These are phyloP conservation scores for Amesomyces nigricolor DNA, from an alignment of 2,329 filamentous ascomycete species.

Conservation along the genomic window DNA sequence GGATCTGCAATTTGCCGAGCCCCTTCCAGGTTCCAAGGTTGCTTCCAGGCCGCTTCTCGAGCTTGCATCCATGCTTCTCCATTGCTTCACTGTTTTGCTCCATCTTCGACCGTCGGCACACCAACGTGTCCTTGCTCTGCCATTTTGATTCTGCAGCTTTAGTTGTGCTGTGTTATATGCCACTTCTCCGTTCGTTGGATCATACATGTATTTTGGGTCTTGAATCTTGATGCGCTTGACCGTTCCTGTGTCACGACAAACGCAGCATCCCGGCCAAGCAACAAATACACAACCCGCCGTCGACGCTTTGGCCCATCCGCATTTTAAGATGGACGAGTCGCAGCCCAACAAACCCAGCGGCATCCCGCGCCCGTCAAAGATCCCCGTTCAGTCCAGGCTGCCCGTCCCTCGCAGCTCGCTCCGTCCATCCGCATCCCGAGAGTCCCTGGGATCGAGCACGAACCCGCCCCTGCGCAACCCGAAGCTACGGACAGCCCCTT, in stretches of 20 bases:
- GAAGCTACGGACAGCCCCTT: slow-evolving; percentile 37
- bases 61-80: too few relatives aligned
- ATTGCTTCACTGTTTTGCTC: too few relatives aligned
- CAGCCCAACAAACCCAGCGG: slow-evolving; percentile 21
- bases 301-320: neutral
- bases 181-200: neutral
- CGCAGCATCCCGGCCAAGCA: too few relatives aligned
- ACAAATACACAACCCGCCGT: too few relatives aligned
- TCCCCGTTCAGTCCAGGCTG: slow-evolving; percentile 25
- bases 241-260: too few relatives aligned
- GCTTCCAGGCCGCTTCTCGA: too few relatives aligned
- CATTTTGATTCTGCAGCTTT: neutral
- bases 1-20: slow-evolving; percentile 12
- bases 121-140: neutral
- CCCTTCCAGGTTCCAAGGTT: neutral
- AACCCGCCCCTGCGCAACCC: slow-evolving; percentile 32
- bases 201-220: too few relatives aligned
- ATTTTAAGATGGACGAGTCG: slow-evolving; percentile 21
- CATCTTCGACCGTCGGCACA: too few relatives aligned
- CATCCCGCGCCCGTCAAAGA: slow-evolving; percentile 25
- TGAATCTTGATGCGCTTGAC: too few relatives aligned
- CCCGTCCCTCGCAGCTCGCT: slow-evolving; percentile 24
- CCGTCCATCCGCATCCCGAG: slow-evolving; percentile 22
- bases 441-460: slow-evolving; percentile 14
- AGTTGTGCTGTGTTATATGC: neutral